Evolutionary conservation across 2,329 filamentous ascomycete species (phyloP).

Genomic region (Aspergillaceae sp.): DNA sequence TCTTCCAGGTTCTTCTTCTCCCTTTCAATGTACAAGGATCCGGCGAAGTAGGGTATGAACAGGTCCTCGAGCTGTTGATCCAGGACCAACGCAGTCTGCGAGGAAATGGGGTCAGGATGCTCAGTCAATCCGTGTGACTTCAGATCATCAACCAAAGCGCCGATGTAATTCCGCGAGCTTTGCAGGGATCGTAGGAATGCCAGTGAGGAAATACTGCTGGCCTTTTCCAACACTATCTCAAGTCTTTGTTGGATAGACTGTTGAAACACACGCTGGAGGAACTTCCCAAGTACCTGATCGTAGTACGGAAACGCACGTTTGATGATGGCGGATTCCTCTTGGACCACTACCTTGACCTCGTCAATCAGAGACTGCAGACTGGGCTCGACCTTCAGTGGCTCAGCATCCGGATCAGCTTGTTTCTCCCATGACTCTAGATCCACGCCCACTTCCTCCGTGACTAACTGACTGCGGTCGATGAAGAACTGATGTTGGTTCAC

Average conservation of each 20-base stretch:
- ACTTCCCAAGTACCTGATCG: slow-evolving; percentile 85
- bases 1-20: slow-evolving; percentile 64
- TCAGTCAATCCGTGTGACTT: slow-evolving; percentile 93
- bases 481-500: slow-evolving; percentile 99
- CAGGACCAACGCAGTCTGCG: slow-evolving; percentile 65
- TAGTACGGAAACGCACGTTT: slow-evolving; percentile 94
- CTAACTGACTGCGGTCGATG: slow-evolving; percentile 86
- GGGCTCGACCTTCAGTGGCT: slow-evolving; percentile 82
- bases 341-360: slow-evolving; percentile 89
- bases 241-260: slow-evolving; percentile 95
- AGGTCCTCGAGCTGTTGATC: slow-evolving; percentile 61
- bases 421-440: slow-evolving; percentile 71
- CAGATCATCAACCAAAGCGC: slow-evolving; percentile 77
- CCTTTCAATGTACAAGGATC: slow-evolving; percentile 57
- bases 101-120: slow-evolving; percentile 82
- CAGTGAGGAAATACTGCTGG: slow-evolving; percentile 79
- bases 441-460: slow-evolving; percentile 67
- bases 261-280: slow-evolving; percentile 92
- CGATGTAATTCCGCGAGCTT: slow-evolving; percentile 82
- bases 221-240: slow-evolving; percentile 93
- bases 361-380: slow-evolving; percentile 87
- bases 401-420: slow-evolving; percentile 86
- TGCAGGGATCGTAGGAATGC: slow-evolving; percentile 88
- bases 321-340: slow-evolving; percentile 95
- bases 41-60: slow-evolving; percentile 58